These are phyloP conservation scores for Phoma sp. DNA, from an alignment of 2,329 filamentous ascomycete genomes.

Conservation along the genomic window DNA sequence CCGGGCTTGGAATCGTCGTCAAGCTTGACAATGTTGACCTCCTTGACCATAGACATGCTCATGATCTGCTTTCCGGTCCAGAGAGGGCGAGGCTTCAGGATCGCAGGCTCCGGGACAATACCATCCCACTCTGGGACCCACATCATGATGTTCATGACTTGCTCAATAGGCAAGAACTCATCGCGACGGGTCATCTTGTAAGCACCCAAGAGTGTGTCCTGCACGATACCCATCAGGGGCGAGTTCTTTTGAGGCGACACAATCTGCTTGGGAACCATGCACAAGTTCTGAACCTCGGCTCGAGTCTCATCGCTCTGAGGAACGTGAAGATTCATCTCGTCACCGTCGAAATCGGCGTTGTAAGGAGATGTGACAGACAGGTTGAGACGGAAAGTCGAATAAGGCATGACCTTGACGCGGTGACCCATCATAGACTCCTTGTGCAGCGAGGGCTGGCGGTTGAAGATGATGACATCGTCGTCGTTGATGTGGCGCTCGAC, in stretches of 20 bases:
- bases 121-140: slow-evolving; percentile 99
- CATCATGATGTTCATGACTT: slow-evolving; percentile 95
- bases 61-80: slow-evolving; percentile 99
- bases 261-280: slow-evolving; percentile 97
- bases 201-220: slow-evolving; percentile 93
- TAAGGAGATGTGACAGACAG: slow-evolving; percentile 97
- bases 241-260: slow-evolving; percentile 97
- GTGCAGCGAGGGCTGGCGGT: slow-evolving; percentile 97
- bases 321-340: slow-evolving; percentile 99
- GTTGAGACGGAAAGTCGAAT: slow-evolving; percentile 97
- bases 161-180: slow-evolving; percentile 85
- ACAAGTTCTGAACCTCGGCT: slow-evolving; percentile 91
- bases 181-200: slow-evolving; percentile 97
- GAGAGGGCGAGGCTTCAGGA: slow-evolving; percentile 86
- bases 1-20: slow-evolving; percentile 63
- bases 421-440: slow-evolving; percentile 99
- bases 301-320: slow-evolving; percentile 97
- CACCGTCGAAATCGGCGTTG: slow-evolving; percentile 99
- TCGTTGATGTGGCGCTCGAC: slow-evolving; percentile 96
- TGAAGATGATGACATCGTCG: slow-evolving; percentile 98
- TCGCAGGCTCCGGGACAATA: slow-evolving; percentile 89
- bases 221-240: slow-evolving; percentile 98
- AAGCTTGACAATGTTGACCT: slow-evolving; percentile 72
- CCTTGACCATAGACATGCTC: slow-evolving; percentile 87
- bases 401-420: slow-evolving; percentile 96